Percentiles rank a stretch among this genome's conserved stretches.
phyloP scores from a whole-genome alignment of 129 eudicot genomes.

The Arctium minus region DNA sequence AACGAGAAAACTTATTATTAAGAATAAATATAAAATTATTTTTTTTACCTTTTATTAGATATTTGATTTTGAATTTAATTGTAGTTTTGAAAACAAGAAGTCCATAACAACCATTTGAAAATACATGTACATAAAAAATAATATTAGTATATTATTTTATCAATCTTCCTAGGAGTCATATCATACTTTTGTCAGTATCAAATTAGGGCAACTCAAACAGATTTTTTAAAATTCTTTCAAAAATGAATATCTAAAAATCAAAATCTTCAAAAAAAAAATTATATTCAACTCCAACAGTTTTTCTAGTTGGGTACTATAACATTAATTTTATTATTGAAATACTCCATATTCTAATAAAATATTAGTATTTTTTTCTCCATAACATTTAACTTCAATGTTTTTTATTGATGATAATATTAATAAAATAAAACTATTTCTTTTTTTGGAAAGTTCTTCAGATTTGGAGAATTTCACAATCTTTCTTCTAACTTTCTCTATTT shows the following conservation, averaged over 20 bases:
- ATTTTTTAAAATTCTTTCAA: too few species aligned
- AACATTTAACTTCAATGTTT: background rate
- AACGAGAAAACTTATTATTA: background rate
- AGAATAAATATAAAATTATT: background rate
- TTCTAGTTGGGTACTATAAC: too few species aligned
- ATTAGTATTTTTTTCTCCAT: too few species aligned
- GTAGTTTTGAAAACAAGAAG: too few species aligned
- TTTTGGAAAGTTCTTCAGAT: too few species aligned
- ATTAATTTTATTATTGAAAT: too few species aligned
- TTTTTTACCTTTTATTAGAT: background rate
- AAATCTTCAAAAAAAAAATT: too few species aligned
- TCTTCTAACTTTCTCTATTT: background rate
- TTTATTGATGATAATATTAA: too few species aligned
- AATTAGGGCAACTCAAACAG: background rate
- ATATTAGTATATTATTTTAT: background rate
- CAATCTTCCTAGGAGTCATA: background rate
- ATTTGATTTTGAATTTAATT: background rate
- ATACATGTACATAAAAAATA: background rate
- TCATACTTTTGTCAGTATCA: background rate
- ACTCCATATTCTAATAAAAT: too few species aligned
- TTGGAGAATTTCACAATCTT: background rate
- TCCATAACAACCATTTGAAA: background rate
- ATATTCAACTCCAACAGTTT: too few species aligned
- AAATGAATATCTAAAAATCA: too few species aligned
- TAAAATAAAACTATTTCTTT: too few species aligned